Evolutionary conservation across 2,329 filamentous ascomycete genomes (phyloP), one percentile per base, ranked within the genome.

Genomic region (Penicillium italicum): DNA sequence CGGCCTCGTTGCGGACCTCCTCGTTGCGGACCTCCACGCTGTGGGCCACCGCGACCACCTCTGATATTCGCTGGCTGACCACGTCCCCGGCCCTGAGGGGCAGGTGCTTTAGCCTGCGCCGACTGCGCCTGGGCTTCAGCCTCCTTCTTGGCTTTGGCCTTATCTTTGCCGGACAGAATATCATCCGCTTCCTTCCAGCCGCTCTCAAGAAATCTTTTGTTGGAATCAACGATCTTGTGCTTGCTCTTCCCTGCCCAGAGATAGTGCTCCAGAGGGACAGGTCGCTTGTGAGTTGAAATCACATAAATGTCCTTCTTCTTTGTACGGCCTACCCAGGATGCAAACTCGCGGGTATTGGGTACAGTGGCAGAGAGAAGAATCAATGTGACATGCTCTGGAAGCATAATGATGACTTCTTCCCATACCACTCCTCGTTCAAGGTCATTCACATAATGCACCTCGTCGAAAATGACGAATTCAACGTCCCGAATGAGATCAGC

Each of bases 391-490:
- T 99, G 94, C 71, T 96, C 92, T 0, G 94, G 94, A 53, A 99
- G 81, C 94, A 99, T 97, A 68, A 99, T 99, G 69, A 99, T 99
- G 66, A 99, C 94, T 74, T 99, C 94, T 74, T 99, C 94, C 94
- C 94, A 99, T 0, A 99, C 94, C 6, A 99, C 94, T 68, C 94
- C 94, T 75, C 94, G 85, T 72, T 97, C 94, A 26, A 89, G 82
- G 71, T 99, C 94, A 69, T 97, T 99, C 62, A 99, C 93, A 70
- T 99, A 99, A 75, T 99, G 94, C 2, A 99, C 94, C 74, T 99
- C 94, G 67, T 99, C 94, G 60, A 99, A 99, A 46, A 99, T 97
- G 64, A 99, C 94, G 71, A 96, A 99, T 64, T 99, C 94, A 9
- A 99, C 94, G 69, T 99, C 94, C 64, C 94, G 85, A 63, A 99